Percentiles rank a stretch among this genome's conserved stretches.
phyloP scores from a whole-genome alignment of 1,284 basidiomycete genomes.

The Ustanciosporium gigantosporum region DNA sequence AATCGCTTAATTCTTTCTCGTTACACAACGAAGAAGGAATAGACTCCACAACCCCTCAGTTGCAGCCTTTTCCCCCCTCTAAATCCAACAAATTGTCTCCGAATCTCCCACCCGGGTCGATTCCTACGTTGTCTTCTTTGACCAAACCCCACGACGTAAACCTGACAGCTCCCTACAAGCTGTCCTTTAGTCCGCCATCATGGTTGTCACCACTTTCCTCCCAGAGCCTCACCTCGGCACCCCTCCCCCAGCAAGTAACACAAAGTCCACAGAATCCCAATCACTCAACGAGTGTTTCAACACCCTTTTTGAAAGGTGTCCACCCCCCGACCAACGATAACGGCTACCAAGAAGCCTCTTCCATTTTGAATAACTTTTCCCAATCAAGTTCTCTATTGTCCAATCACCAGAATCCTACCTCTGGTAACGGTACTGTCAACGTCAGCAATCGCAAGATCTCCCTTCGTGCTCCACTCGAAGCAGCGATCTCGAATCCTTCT shows the following conservation, averaged over 20 bases:
- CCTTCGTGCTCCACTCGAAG: conserved; percentile 34
- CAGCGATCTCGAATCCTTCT: conserved; percentile 41
- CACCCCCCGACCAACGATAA: conserved; percentile 43
- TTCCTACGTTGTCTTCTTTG: conserved; percentile 43
- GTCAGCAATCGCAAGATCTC: too few species aligned
- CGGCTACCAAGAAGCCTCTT: conserved; percentile 2
- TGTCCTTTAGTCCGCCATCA: conserved; percentile 34
- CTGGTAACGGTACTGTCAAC: neutral
- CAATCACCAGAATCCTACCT: neutral
- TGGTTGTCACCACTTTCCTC: conserved; percentile 34
- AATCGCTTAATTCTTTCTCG: conserved; percentile 27
- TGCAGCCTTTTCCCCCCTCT: conserved; percentile 27
- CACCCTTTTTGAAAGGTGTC: conserved; percentile 42
- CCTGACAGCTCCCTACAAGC: conserved; percentile 34
- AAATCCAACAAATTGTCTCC: conserved; percentile 15
- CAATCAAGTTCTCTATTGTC: neutral
- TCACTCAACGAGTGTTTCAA: conserved; percentile 15
- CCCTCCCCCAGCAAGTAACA: neutral
- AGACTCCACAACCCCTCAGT: conserved; percentile 32
- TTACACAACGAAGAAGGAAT: conserved; percentile 36
- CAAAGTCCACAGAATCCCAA: conserved; percentile 13
- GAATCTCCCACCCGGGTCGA: conserved; percentile 42
- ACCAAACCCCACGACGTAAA: conserved; percentile 19
- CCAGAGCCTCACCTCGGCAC: conserved; percentile 34
- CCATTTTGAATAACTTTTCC: conserved; percentile 19